Evolutionary conservation across 2,329 filamentous ascomycete species (phyloP).

Genomic region (Phyllosticta citrichinensis): DNA sequence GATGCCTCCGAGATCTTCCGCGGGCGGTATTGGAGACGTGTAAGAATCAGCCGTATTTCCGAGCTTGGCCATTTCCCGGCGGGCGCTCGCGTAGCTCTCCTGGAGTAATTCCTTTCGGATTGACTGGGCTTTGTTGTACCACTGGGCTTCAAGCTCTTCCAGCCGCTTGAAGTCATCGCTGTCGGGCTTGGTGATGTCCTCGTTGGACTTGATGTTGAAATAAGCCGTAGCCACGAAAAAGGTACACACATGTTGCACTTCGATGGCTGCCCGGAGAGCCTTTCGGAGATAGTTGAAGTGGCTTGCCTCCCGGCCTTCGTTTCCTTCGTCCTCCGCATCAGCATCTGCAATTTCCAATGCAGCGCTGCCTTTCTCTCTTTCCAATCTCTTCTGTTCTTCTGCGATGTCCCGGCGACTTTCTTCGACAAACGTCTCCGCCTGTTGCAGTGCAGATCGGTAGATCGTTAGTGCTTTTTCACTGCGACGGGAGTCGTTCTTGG

Average conservation of each 20-base stretch:
- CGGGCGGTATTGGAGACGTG: slow-evolving; percentile 23
- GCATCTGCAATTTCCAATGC: slow-evolving; percentile 4
- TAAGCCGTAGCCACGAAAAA: slow-evolving; percentile 81
- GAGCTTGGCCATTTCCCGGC: slow-evolving; percentile 54
- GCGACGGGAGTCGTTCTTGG: slow-evolving; percentile 41
- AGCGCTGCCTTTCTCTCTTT: slow-evolving; percentile 21
- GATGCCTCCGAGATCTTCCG: slow-evolving; percentile 52
- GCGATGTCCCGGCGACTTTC: slow-evolving; percentile 56
- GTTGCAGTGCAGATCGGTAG: slow-evolving; percentile 47
- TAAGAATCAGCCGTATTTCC: slow-evolving; percentile 14
- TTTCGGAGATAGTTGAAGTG: slow-evolving; percentile 51
- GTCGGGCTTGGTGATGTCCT: slow-evolving; percentile 51
- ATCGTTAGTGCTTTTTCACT: slow-evolving; percentile 58
- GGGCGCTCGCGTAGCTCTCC: slow-evolving; percentile 48
- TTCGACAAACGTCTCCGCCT: slow-evolving; percentile 42
- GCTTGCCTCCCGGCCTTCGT: slow-evolving; percentile 25
- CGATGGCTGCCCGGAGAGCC: slow-evolving; percentile 61
- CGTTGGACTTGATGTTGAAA: slow-evolving; percentile 71
- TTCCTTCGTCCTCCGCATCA: slow-evolving; percentile 26
- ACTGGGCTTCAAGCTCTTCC: slow-evolving; percentile 59
- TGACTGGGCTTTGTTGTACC: slow-evolving; percentile 68
- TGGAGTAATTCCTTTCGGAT: slow-evolving; percentile 70
- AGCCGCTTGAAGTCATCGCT: slow-evolving; percentile 57
- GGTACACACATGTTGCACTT: slow-evolving; percentile 68
- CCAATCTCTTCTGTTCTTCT: slow-evolving; percentile 35